A percentile compares a stretch with the other conserved stretches of the same genome.
These are phyloP conservation scores for Auxenochlorella pyrenoidosa DNA, from an alignment of 139 green algal genomes.

Conservation along the genomic window DNA sequence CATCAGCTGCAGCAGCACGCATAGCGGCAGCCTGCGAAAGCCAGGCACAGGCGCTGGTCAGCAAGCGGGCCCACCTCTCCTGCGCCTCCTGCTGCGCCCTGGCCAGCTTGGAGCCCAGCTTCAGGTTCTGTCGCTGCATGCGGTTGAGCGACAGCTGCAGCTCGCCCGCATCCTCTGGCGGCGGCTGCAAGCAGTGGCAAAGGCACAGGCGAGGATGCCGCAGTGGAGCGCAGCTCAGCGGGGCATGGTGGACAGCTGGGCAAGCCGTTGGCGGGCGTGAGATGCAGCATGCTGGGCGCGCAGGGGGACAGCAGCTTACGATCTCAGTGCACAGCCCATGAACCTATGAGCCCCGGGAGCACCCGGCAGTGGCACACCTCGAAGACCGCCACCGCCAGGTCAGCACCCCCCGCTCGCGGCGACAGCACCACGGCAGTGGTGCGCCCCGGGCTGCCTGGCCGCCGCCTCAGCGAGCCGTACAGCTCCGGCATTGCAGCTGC, in stretches of 20 bases:
- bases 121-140: conserved; percentile 5
- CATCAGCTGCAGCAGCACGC: too few relatives aligned
- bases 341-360: too few relatives aligned
- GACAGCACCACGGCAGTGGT: neutral
- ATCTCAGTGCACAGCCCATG: too few relatives aligned
- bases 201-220: neutral
- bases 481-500: neutral
- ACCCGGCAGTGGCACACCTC: neutral
- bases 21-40: neutral
- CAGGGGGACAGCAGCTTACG: too few relatives aligned
- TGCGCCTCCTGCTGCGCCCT: neutral
- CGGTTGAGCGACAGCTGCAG: conserved; percentile 17
- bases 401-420: neutral
- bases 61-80: neutral
- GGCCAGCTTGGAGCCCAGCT: conserved; percentile 14
- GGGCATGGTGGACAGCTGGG: too few relatives aligned
- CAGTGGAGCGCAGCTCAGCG: neutral
- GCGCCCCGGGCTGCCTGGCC: neutral
- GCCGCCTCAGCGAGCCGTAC: neutral
- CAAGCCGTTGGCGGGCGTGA: too few relatives aligned
- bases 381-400: conserved; percentile 12
- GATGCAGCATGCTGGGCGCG: too few relatives aligned
- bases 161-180: neutral
- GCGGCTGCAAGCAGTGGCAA: neutral
- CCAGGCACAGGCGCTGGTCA: neutral